Base-by-base conservation (phyloP, 305 asterid genomes). In the Ajuga reptans region DNA sequence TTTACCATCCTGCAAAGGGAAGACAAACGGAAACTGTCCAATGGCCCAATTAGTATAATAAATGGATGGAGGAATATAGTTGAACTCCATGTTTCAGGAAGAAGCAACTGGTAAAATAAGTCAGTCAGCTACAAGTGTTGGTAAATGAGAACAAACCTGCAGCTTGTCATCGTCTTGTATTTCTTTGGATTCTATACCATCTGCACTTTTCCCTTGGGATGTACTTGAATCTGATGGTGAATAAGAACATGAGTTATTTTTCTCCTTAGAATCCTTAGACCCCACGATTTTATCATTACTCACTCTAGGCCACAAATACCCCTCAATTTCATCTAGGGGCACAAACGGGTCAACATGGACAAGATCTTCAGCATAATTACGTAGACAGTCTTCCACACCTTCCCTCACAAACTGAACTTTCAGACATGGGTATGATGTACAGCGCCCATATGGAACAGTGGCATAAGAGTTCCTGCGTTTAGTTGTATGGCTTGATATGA, bases 291-390 rank as follows among this genome's bases (percentile, higher is more conserved):
- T 77, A 21, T 63, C 81, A 46, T 5, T 72, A 70, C 72, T 72
- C 78, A 89, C 87, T 79, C 80, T 86, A 64, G 84, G 79, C 93
- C 87, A 80, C 77, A 94, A 42, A 81, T 85, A 87, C 75, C 73
- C 78, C 77, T 83, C 91, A 74, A 94, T 83, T 76, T 82, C 84
- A 74, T 77, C 84, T 66, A 94, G 68, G 69, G 91, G 80, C 27
- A 83, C 90, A 75, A 89, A 91, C 33, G 99, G 98, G 79, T 94
- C 99, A 63, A 91, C 97, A 66, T 59, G 78, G 56, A 85, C 93
- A 76, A 81, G 75, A 77, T 77, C 91, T 54, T 84, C 82, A 39
- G 75, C 64, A 71, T 78, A 87, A 62, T 88, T 89, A 72, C 71
- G 64, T 8, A 89, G 88, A 60, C 58, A 58, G 15, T 12, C 70